Conservation (phyloP, 208 protist species). For the Crithidia thermophila region DNA sequence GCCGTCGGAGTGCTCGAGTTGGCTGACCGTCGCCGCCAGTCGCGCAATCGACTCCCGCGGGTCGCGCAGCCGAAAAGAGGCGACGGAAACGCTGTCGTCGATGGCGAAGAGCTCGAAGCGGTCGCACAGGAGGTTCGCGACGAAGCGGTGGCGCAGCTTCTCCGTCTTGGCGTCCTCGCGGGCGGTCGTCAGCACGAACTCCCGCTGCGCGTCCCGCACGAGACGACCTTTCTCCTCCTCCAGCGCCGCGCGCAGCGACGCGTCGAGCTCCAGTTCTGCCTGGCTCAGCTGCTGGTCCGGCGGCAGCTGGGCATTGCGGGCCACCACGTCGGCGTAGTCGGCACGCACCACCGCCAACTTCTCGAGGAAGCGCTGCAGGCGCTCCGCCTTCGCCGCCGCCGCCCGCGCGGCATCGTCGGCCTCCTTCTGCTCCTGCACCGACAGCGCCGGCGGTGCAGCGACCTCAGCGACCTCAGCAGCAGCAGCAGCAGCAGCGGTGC, state of each 20-base stretch:
- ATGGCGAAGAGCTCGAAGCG: slow-evolving; percentile 90
- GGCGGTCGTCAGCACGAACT: slow-evolving; percentile 86
- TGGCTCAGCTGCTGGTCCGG: slow-evolving; percentile 40
- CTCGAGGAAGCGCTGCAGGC: slow-evolving; percentile 73
- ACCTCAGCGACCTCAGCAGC: slow-evolving; percentile 16
- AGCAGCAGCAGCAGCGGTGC: background rate
- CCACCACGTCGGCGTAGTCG: slow-evolving; percentile 68
- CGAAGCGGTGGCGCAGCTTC: slow-evolving; percentile 91
- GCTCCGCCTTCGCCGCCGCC: slow-evolving; percentile 63
- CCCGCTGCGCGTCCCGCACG: slow-evolving; percentile 70
- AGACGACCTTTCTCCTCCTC: slow-evolving; percentile 65
- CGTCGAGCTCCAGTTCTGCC: slow-evolving; percentile 90
- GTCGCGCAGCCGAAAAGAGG: slow-evolving; percentile 91
- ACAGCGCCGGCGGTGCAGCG: slow-evolving; percentile 34
- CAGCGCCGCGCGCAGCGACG: slow-evolving; percentile 68
- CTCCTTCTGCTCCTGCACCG: slow-evolving; percentile 95
- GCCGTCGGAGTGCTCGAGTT: slow-evolving; percentile 49
- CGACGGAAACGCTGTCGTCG: slow-evolving; percentile 64
- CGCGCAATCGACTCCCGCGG: slow-evolving; percentile 41
- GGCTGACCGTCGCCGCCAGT: slow-evolving; percentile 61
- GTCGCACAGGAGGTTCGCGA: slow-evolving; percentile 92
- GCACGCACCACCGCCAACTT: slow-evolving; percentile 66
- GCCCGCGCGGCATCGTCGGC: slow-evolving; percentile 81
- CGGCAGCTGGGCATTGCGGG: slow-evolving; percentile 71
- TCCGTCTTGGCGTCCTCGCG: slow-evolving; percentile 72